phyloP scores from a whole-genome alignment of 2,329 filamentous ascomycete species.

The Endoconidiophora laricicola region DNA sequence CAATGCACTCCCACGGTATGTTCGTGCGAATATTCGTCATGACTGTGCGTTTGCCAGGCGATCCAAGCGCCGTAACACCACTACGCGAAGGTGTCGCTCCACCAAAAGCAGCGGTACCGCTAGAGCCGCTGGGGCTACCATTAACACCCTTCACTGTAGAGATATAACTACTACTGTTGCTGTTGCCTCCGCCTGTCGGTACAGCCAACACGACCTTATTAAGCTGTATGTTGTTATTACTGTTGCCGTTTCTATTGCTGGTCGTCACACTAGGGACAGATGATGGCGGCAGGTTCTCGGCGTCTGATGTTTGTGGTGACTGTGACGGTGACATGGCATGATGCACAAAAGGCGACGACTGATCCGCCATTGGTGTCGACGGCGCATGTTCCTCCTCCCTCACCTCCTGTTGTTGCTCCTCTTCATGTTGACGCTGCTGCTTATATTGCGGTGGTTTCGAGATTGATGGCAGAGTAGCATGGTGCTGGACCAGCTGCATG shows the following conservation, averaged over 20 bases:
- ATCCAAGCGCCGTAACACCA: not conserved
- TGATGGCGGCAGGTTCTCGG: slow-evolving; percentile 63
- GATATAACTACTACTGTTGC: not conserved
- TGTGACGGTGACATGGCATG: slow-evolving; percentile 45
- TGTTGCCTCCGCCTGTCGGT: not conserved
- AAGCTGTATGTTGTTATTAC: not conserved
- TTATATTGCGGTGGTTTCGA: slow-evolving; percentile 16
- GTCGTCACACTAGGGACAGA: slow-evolving; percentile 32
- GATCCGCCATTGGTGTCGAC: slow-evolving; percentile 25
- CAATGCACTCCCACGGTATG: slow-evolving; percentile 53
- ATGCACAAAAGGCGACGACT: slow-evolving; percentile 30
- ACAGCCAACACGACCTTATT: slow-evolving; percentile 6
- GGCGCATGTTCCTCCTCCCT: slow-evolving; percentile 16
- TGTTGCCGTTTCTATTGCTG: not conserved
- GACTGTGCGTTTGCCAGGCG: slow-evolving; percentile 7
- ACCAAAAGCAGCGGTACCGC: not conserved
- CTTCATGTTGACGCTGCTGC: not conserved
- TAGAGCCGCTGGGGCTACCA: not conserved
- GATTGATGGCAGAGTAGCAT: slow-evolving; percentile 16
- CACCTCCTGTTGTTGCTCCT: not conserved
- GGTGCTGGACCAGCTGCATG: not conserved
- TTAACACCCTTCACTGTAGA: not conserved
- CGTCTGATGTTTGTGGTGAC: slow-evolving; percentile 62
- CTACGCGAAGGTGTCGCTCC: not conserved
- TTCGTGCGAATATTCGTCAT: slow-evolving; percentile 32